Conservation (phyloP, 495 filamentous ascomycete species). For the Trichoderma gamsii region DNA sequence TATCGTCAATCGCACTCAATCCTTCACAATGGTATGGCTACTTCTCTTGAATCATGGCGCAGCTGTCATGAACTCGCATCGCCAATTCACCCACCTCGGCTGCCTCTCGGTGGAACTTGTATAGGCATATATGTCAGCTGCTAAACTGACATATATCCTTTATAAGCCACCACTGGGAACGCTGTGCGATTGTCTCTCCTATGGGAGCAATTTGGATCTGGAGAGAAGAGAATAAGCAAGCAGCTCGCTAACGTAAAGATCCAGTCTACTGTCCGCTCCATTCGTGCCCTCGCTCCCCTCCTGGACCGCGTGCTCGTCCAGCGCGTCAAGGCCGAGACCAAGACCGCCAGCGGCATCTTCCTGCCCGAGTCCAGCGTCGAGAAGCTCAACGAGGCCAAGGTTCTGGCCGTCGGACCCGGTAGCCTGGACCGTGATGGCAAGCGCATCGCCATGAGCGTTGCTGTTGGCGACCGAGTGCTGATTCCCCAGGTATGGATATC, state of each 20-base stretch:
- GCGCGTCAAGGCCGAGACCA: slow-evolving; percentile 92
- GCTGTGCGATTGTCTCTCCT: neutral
- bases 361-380: slow-evolving; percentile 95
- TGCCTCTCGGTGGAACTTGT: neutral
- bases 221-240: neutral
- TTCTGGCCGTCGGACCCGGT: slow-evolving; percentile 92
- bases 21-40: slow-evolving; percentile 34
- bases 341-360: slow-evolving; percentile 94
- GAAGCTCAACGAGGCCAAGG: slow-evolving; percentile 94
- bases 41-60: neutral
- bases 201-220: no score
- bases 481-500: slow-evolving; percentile 77
- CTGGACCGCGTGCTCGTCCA: slow-evolving; percentile 98
- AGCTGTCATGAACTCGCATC: neutral
- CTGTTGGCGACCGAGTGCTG: slow-evolving; percentile 83
- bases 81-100: neutral
- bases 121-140: no score
- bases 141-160: neutral
- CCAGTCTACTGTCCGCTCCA: slow-evolving; percentile 73
- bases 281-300: slow-evolving; percentile 92
- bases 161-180: neutral
- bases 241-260: neutral
- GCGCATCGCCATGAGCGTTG: slow-evolving; percentile 73
- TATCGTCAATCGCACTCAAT: neutral
- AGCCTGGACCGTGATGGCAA: slow-evolving; percentile 79